phyloP scores from a whole-genome alignment of 2,329 filamentous ascomycete species.

The Pseudogymnoascus sp. region DNA sequence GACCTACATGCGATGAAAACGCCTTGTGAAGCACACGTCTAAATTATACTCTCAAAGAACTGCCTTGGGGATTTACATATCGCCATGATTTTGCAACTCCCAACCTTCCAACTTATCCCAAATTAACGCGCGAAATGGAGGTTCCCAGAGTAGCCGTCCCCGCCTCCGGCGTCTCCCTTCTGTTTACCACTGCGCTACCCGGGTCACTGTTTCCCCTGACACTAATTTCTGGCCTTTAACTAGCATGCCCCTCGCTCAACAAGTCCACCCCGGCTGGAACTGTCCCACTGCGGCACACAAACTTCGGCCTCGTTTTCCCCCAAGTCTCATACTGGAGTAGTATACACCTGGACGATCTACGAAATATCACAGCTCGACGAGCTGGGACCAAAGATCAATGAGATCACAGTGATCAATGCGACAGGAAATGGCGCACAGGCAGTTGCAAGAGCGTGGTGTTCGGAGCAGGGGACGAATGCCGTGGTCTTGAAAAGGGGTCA shows the following conservation, averaged over 20 bases:
- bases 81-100: not conserved
- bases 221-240: not conserved
- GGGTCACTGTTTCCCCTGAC: not conserved
- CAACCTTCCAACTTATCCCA: not conserved
- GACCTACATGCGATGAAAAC: not conserved
- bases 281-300: not conserved
- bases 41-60: not conserved
- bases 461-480: not conserved
- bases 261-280: not conserved
- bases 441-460: not conserved
- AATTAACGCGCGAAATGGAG: not conserved
- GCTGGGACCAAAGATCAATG: not conserved
- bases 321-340: not conserved
- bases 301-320: not conserved
- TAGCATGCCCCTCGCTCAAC: not conserved
- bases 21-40: not conserved
- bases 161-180: not conserved
- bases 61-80: not conserved
- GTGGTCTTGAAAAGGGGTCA: not conserved
- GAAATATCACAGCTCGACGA: not conserved
- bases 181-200: not conserved
- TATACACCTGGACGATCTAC: not conserved
- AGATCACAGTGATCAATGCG: not conserved
- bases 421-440: not conserved
- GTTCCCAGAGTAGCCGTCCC: not conserved